These are phyloP conservation scores for Sarocladium brachiariae DNA, from an alignment of 2,329 filamentous ascomycete species.

Conservation along the genomic window DNA sequence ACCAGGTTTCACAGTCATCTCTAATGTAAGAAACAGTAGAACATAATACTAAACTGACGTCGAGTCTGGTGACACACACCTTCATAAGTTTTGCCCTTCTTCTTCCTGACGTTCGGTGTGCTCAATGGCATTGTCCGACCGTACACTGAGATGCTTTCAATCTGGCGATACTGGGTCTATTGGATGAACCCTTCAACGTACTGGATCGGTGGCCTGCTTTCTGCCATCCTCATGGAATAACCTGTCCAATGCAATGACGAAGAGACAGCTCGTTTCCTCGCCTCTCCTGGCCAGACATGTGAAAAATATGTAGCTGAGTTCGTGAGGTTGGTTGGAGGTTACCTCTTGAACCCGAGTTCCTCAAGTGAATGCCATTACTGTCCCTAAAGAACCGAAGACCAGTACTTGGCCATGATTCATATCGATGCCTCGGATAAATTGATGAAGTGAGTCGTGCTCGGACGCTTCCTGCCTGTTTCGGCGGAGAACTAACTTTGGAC, in stretches of 20 bases:
- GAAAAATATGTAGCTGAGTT: conserved; percentile 56
- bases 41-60: no score
- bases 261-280: conserved; percentile 43
- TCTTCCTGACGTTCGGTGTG: conserved; percentile 69
- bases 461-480: no score
- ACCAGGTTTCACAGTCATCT: conserved; percentile 70
- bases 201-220: conserved; percentile 64
- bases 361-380: conserved; percentile 62
- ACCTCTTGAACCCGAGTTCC: conserved; percentile 55
- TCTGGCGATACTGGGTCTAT: conserved; percentile 70
- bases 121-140: conserved; percentile 75
- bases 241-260: conserved; percentile 38
- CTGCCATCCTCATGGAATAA: conserved; percentile 50
- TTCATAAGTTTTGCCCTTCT: conserved; percentile 59
- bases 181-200: conserved; percentile 63
- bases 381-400: conserved; percentile 46
- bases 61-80: no score
- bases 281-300: conserved; percentile 60
- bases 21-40: conserved; percentile 55
- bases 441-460: conserved; percentile 48
- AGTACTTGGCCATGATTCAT: conserved; percentile 57
- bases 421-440: conserved; percentile 52
- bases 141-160: conserved; percentile 56
- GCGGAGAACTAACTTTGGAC: conserved; percentile 11
- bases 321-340: conserved; percentile 44